Percentiles rank a stretch among this genome's conserved stretches.
Conservation (phyloP, 2,329 filamentous ascomycete genomes). For the Botryosphaeria agaves region DNA sequence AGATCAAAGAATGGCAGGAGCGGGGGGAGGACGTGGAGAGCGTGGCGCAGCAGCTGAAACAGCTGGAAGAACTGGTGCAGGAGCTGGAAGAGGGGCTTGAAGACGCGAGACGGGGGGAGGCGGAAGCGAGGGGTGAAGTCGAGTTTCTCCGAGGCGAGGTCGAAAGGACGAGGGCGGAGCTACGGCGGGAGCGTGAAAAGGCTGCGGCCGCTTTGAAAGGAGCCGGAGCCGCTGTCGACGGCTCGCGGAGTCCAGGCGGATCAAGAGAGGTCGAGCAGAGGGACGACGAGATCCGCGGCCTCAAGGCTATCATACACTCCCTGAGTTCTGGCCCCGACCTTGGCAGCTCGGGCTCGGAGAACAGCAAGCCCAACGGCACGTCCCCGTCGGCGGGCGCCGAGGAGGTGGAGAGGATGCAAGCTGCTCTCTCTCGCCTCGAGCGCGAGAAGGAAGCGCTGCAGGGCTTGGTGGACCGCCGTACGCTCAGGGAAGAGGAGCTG, state of each 20-base stretch:
- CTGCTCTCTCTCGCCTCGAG: conserved; percentile 53
- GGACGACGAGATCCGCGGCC: conserved; percentile 89
- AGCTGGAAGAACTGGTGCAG: conserved; percentile 88
- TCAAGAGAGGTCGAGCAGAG: conserved; percentile 73
- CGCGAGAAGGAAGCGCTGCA: conserved; percentile 67
- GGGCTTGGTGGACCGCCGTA: conserved; percentile 54
- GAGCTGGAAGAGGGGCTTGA: conserved; percentile 94
- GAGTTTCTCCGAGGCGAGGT: conserved; percentile 92
- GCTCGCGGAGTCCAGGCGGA: conserved; percentile 17
- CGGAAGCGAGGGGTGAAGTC: conserved; percentile 86
- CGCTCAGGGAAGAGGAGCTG: conserved; percentile 61
- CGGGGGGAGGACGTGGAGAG: conserved; percentile 78
- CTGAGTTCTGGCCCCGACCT: conserved; percentile 55
- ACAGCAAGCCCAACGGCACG: conserved; percentile 13
- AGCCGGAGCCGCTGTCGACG: conserved; percentile 27
- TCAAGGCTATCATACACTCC: conserved; percentile 96
- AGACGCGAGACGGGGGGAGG: conserved; percentile 83
- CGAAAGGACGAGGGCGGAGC: conserved; percentile 73
- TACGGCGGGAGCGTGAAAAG: conserved; percentile 78
- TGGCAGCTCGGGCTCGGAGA: conserved; percentile 10
- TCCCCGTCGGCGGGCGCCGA: conserved; percentile 16
- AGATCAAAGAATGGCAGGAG: conserved; percentile 68
- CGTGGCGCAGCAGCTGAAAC: conserved; percentile 81
- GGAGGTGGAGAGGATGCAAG: conserved; percentile 38
- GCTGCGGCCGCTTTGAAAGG: conserved; percentile 44